Evolutionary conservation across 345 rosid genomes (phyloP).

Genomic region (Salix arbutifolia): DNA sequence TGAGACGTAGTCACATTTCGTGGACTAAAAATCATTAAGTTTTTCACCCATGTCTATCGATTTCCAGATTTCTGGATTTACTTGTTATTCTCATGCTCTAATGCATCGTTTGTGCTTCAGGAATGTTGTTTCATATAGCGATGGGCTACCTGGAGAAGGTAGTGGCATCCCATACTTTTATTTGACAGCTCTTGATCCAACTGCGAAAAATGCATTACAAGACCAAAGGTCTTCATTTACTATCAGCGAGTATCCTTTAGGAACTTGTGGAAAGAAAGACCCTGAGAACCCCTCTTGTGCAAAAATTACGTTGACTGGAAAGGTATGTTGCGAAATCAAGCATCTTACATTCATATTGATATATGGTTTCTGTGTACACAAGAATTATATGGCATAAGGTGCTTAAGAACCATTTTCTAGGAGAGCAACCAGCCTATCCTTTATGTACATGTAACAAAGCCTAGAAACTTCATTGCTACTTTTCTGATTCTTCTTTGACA

Average conservation of each 20-base stretch:
- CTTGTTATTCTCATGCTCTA: not conserved
- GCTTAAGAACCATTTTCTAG: not conserved
- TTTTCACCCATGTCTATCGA: not conserved
- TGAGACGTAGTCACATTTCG: too few relatives aligned
- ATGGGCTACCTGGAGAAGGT: slow-evolving; percentile 62
- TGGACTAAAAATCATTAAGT: not conserved
- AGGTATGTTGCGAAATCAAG: slow-evolving; percentile 31
- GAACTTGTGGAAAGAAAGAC: slow-evolving; percentile 82
- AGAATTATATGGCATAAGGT: not conserved
- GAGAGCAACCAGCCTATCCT: not conserved
- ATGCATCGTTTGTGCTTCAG: slow-evolving; percentile 28
- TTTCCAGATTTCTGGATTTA: not conserved
- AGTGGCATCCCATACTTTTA: slow-evolving; percentile 85
- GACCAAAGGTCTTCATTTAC: slow-evolving; percentile 77
- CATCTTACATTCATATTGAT: not conserved
- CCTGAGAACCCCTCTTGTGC: slow-evolving; percentile 92
- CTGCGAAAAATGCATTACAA: slow-evolving; percentile 68
- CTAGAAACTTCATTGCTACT: not conserved
- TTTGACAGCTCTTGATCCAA: slow-evolving; percentile 93
- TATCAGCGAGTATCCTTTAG: slow-evolving; percentile 76
- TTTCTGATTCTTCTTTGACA: not conserved
- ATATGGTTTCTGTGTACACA: not conserved
- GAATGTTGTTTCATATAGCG: slow-evolving; percentile 89
- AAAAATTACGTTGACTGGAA: slow-evolving; percentile 86
- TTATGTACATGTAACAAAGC: not conserved